These are phyloP conservation scores for Citrus mangshanensis DNA, from an alignment of 345 rosid genomes.

Conservation along the genomic window DNA sequence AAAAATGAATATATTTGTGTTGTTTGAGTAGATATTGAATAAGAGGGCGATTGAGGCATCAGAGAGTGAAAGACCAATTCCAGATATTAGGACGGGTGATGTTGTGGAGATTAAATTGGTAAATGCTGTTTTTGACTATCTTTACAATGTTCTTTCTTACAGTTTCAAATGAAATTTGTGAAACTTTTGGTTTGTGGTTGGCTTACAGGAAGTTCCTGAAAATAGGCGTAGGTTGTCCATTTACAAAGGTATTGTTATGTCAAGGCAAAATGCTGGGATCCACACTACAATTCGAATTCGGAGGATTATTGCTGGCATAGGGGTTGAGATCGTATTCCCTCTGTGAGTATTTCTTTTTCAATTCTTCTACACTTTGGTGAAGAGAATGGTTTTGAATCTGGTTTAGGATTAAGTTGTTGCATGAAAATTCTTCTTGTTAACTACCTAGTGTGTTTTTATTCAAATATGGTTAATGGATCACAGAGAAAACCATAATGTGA, in stretches of 20 bases:
- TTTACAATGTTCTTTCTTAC: constrained; percentile 1
- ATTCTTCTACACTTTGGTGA: neutral
- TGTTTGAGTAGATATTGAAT: constrained; percentile 61
- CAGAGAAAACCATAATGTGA: neutral
- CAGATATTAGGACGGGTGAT: constrained; percentile 85
- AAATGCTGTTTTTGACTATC: constrained; percentile 15
- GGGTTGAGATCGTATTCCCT: constrained; percentile 83
- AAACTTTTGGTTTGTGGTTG: constrained; percentile 21
- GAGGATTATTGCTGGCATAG: constrained; percentile 78
- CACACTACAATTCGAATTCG: constrained; percentile 81
- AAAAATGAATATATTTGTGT: neutral
- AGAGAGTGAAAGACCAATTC: constrained; percentile 60
- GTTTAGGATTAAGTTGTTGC: neutral
- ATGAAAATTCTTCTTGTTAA: neutral
- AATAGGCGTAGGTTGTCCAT: constrained; percentile 69
- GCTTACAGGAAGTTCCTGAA: constrained; percentile 72
- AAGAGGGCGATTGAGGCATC: constrained; percentile 75
- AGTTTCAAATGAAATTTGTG: neutral
- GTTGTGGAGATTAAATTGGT: constrained; percentile 81
- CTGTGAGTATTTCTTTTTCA: constrained; percentile 38
- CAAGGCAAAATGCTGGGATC: constrained; percentile 86
- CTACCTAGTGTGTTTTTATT: neutral
- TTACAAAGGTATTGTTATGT: constrained; percentile 85
- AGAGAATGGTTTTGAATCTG: neutral
- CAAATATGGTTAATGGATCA: neutral